Evolutionary conservation across 2,329 filamentous ascomycete genomes (phyloP).

Genomic region (Tolypocladium tropicale): DNA sequence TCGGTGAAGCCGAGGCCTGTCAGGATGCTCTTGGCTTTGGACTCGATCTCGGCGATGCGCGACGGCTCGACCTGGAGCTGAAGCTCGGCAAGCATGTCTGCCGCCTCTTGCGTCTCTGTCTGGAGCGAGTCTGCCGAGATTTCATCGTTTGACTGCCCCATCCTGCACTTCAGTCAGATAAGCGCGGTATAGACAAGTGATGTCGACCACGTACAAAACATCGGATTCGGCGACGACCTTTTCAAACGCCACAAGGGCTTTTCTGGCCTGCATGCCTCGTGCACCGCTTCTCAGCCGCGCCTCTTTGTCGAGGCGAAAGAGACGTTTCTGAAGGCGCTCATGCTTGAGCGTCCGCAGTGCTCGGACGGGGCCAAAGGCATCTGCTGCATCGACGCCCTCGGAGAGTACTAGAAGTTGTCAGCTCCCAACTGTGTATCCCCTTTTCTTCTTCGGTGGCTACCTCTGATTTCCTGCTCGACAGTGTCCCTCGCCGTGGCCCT

Average conservation of each 20-base stretch:
- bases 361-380: conserved; percentile 47
- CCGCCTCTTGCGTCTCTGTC: conserved; percentile 57
- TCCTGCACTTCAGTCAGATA: conserved; percentile 15
- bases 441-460: conserved; percentile 22
- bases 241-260: conserved; percentile 60
- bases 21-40: conserved; percentile 55
- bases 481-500: conserved; percentile 44
- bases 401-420: conserved; percentile 37
- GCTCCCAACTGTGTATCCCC: neutral
- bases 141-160: conserved; percentile 41
- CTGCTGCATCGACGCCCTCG: conserved; percentile 45
- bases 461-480: conserved; percentile 48
- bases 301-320: conserved; percentile 64
- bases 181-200: too few species aligned
- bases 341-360: conserved; percentile 53
- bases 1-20: conserved; percentile 63
- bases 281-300: conserved; percentile 65
- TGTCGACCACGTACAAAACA: conserved; percentile 32
- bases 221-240: conserved; percentile 51
- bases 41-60: conserved; percentile 53
- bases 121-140: conserved; percentile 48
- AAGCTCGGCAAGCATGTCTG: conserved; percentile 58
- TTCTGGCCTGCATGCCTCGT: conserved; percentile 65
- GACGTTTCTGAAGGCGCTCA: conserved; percentile 47
- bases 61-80: conserved; percentile 58